Evolutionary conservation across 169 alveolate genomes (phyloP).

Genomic region (Eimeria acervulina): DNA sequence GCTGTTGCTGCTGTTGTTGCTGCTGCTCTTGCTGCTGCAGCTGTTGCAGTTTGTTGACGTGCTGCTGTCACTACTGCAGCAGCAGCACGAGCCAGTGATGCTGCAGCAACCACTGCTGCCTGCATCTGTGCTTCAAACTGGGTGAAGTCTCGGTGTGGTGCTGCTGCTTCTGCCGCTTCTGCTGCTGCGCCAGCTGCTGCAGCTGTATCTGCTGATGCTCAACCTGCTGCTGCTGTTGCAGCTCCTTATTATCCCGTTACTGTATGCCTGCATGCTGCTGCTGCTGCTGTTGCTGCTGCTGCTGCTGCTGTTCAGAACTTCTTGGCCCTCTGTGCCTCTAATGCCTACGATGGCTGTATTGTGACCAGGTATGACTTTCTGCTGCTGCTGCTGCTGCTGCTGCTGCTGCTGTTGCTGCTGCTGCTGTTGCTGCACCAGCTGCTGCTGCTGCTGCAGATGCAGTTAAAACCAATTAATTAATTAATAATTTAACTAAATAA

Average conservation of each 20-base stretch:
- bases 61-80: no score
- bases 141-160: not conserved
- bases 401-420: not conserved
- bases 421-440: not conserved
- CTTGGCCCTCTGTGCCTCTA: constrained; percentile 91
- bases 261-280: no score
- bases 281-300: not conserved
- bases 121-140: not conserved
- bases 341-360: constrained; percentile 87
- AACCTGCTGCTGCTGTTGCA: not conserved
- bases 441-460: no score
- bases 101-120: not conserved
- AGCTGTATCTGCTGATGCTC: no score
- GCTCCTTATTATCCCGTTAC: no score
- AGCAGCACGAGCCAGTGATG: no score
- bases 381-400: not conserved
- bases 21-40: constrained; percentile 3
- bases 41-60: no score
- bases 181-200: not conserved
- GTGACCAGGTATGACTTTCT: constrained; percentile 86
- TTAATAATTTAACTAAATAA: not conserved
- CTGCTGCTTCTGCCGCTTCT: not conserved
- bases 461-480: not conserved
- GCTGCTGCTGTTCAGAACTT: constrained; percentile 85
- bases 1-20: not conserved